Base-by-base conservation (phyloP, 2,329 filamentous ascomycete species). In the Calonectria ilicicola region DNA sequence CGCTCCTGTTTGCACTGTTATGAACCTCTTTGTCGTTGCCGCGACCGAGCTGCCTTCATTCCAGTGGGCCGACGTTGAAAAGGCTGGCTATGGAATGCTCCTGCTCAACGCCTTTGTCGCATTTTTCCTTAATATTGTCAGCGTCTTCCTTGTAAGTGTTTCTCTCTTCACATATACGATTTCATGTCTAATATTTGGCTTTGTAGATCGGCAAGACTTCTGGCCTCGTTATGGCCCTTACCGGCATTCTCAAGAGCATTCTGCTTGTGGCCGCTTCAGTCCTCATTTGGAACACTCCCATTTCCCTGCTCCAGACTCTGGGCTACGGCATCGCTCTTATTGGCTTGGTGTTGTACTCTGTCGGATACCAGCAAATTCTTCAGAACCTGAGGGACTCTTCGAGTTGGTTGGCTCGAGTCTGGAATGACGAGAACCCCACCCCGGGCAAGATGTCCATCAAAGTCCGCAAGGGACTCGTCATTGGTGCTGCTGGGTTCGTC, bases 171-270 rank as follows among this genome's bases (percentile, higher is more conserved):
- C 66, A 47, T 38, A 17, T 21, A n/a, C 32, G 47, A 21, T 8
- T 35, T n/a, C 21, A 10, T 53, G 17, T 42, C 72, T 80, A 73
- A 78, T 58, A 29, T 56, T 49, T 17, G 35, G 3, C 8, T 21
- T 19, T 29, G 17, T 65, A 96, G 94, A 97, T 97, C 80, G 94
- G 95, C 82, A 95, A 94, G 85, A 97, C 95, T 9, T 97, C 95
- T 2, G 94, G 93, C 69, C 90, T 97, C 65, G 94, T 96, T 79
- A 93, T 97, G 86, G 95, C 94, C 40, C 91, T 97, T 27, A 95
- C 93, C 72, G 94, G 95, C 82, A 95, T 97, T 76, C 90, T 97
- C 80, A 97, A 97, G 86, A 94, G 95, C 83, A 96, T 97, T 73
- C 91, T 97, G 71, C 91, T 97, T 68, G 94, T 97, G 75, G 87